Evolutionary conservation across 2,329 filamentous ascomycete species (phyloP).

Genomic region (Diaporthe sp.): DNA sequence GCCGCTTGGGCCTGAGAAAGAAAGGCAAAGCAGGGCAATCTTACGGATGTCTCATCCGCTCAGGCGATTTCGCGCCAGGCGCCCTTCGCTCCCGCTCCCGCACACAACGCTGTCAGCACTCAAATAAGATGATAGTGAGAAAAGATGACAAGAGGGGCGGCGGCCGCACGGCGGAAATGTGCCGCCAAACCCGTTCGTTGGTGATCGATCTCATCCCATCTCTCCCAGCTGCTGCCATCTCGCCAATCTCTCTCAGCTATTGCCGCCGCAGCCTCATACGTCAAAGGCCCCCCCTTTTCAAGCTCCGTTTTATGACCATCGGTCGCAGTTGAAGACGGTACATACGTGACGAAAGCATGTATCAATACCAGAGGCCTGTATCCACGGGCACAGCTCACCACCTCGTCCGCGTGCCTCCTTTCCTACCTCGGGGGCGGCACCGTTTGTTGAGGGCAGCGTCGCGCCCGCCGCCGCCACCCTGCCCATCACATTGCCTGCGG

Average conservation of each 20-base stretch:
- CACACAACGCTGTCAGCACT: conserved; percentile 22
- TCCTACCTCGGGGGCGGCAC: background rate
- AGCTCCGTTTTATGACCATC: background rate
- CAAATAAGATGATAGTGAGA: background rate
- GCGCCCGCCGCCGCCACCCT: background rate
- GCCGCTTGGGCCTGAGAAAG: background rate
- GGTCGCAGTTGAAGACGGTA: background rate
- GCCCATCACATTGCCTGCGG: conserved; percentile 7
- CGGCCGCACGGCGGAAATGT: conserved; percentile 19
- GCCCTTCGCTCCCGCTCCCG: conserved; percentile 12
- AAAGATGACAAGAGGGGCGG: conserved; percentile 16
- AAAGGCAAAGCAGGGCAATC: conserved; percentile 5
- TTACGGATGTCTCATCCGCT: conserved; percentile 22
- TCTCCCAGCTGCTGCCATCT: conserved; percentile 4
- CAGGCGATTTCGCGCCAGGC: background rate
- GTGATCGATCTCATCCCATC: conserved; percentile 9
- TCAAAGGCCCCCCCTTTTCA: background rate
- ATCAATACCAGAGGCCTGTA: background rate
- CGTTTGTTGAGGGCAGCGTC: conserved; percentile 13
- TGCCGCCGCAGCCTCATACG: conserved; percentile 13
- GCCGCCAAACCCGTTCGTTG: conserved; percentile 8
- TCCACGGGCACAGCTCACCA: background rate
- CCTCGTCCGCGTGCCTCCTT: background rate
- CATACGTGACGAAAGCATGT: background rate
- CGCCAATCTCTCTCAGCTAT: background rate